Evolutionary conservation across 2,329 filamentous ascomycete genomes (phyloP), one percentile per base, ranked within the genome.

Genomic region (Immersiporthe knoxdaviesiana): DNA sequence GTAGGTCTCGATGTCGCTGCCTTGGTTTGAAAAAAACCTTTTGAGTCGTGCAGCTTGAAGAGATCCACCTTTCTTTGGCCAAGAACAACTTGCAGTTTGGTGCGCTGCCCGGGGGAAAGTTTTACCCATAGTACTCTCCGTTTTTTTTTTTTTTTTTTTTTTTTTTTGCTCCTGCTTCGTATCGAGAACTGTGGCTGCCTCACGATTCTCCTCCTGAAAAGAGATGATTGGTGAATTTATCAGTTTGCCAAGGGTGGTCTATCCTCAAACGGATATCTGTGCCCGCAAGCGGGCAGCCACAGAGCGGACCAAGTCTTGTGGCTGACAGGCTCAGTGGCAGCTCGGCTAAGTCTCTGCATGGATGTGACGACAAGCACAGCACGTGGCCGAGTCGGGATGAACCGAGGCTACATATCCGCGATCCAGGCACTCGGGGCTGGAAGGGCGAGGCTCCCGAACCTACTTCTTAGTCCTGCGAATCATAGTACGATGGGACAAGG

Each of bases 271-370:
- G 3, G 56, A 59, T 14, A 21, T 11, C 7, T 37, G 56, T n/a
- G 32, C 30, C 56, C 10, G 56, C 56, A 59, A 59, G 56, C 27
- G 30, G 21, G 27, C n/a, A 59, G 56, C 56, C 56, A 16, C 56
- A n/a, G 27, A 59, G 56, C 16, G 35, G 18, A n/a, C n/a, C n/a
- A n/a, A n/a, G n/a, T n/a, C n/a, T n/a, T n/a, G n/a, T n/a, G n/a
- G n/a, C n/a, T n/a, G 32, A 59, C 30, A 24, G 24, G n/a, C n/a
- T n/a, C n/a, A n/a, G 14, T 59, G 56, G 37, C 7, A 59, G 50
- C 50, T 54, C 16, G 50, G n/a, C 47, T 27, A 54, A 11, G 27
- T 54, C 24, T 27, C 24, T 54, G 11, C 50, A 30, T 54, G 50
- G 50, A 54, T 27, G 50, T 54, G 24, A 37, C 32, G n/a, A 21